phyloP scores from a whole-genome alignment of 75 land plant species.

The Pinus tabuliformis region DNA sequence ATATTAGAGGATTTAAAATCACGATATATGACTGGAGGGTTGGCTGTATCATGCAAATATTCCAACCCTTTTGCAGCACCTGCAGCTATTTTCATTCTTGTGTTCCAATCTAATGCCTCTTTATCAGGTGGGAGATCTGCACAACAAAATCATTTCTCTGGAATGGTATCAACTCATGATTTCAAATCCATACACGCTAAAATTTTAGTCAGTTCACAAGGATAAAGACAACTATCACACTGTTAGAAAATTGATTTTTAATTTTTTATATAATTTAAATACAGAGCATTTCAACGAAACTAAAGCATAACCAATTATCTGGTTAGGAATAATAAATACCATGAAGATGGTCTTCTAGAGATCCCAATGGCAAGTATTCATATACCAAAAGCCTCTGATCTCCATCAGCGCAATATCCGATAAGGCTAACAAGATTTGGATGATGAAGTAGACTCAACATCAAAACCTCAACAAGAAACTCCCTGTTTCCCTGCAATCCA shows the following conservation, averaged over 20 bases:
- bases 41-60: constrained; percentile 57
- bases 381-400: constrained; percentile 28
- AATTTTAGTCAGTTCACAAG: too few species aligned
- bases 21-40: constrained; percentile 62
- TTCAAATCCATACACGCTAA: too few species aligned
- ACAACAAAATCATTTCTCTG: constrained; percentile 25
- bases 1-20: constrained; percentile 82
- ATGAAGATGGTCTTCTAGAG: constrained; percentile 36
- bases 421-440: constrained; percentile 23
- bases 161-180: constrained; percentile 8
- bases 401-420: constrained; percentile 28
- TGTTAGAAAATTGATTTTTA: not conserved
- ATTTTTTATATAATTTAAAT: too few species aligned
- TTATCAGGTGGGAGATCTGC: constrained; percentile 52
- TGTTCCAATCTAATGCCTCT: constrained; percentile 55
- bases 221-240: too few species aligned
- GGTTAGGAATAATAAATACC: constrained; percentile 11
- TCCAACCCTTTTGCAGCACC: constrained; percentile 58
- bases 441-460: constrained; percentile 44
- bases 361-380: constrained; percentile 32
- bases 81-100: constrained; percentile 50
- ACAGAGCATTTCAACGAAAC: not conserved
- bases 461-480: constrained; percentile 37
- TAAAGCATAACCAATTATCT: too few species aligned
- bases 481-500: constrained; percentile 42